These are phyloP conservation scores for Citrullus amarus DNA, from an alignment of 306 rosid genomes.

Conservation along the genomic window DNA sequence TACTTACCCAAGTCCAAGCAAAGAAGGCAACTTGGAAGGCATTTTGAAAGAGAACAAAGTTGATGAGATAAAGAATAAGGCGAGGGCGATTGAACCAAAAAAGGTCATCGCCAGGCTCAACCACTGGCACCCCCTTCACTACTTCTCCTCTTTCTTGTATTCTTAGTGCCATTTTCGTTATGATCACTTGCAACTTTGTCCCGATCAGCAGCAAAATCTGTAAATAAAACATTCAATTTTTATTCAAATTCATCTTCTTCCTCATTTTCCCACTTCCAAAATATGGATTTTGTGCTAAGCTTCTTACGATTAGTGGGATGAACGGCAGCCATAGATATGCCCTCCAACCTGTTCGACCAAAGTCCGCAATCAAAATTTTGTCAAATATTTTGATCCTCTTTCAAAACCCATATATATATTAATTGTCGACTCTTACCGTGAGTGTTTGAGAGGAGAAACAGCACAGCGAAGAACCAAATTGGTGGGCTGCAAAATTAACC, in stretches of 20 bases:
- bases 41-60: conserved; percentile 89
- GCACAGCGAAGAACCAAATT: conserved; percentile 65
- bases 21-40: conserved; percentile 85
- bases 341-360: conserved; percentile 44
- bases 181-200: conserved; percentile 72
- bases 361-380: background rate
- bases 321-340: conserved; percentile 76
- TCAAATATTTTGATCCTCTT: background rate
- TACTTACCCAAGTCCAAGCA: conserved; percentile 60
- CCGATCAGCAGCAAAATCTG: conserved; percentile 73
- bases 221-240: background rate
- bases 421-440: conserved; percentile 36
- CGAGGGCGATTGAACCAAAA: conserved; percentile 76
- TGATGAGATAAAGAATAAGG: conserved; percentile 64
- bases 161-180: conserved; percentile 75
- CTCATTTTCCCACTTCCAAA: background rate
- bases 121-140: conserved; percentile 65
- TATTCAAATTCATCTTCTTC: background rate
- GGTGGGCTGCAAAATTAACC: conserved; percentile 41
- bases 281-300: background rate
- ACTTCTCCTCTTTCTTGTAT: conserved; percentile 71
- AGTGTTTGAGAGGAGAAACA: conserved; percentile 64
- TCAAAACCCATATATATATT: no score
- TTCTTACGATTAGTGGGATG: conserved; percentile 74
- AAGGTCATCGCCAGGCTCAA: conserved; percentile 67